Base-by-base conservation (phyloP, 306 rosid genomes). In the Coriaria nepalensis region DNA sequence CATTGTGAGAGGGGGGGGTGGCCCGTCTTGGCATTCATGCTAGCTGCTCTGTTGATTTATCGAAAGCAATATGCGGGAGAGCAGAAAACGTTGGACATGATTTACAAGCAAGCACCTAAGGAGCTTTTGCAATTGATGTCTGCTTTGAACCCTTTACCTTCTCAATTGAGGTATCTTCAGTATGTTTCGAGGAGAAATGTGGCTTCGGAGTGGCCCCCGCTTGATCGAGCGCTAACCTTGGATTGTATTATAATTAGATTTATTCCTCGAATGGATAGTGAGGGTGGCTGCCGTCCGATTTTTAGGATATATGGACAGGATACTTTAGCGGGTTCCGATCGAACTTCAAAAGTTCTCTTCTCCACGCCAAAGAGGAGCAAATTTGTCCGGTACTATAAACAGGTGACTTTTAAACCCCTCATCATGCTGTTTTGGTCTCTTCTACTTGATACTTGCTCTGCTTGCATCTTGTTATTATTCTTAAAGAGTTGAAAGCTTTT, bases 1-100 rank as follows among this genome's bases (percentile, higher is more conserved):
- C 93, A 85, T 54, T 92, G 98, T 44, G 96, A 92, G 49, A 68
- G 87, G 57, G 94, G 93, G 14, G 98, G 96, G 45, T 92, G 96
- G 98, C 86, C 87, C 2, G 82, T 92, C 44, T 73, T 92, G 68
- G 96, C 93, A 6, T 92, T 84, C 77, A 75, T 85, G 96, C 71
- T 92, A 60, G 96, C 94, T 42, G 79, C 96, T 38, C 92, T 92
- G 36, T 68, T 92, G 83, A 78, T 92, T 52, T 85, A 85, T 54
- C 68, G 94, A 64, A 92, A 85, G 77, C 73, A 73, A 63, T 86
- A 65, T 61, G 71, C 73, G 20, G 93, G 87, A 62, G 96, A 85
- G 66, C 94, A 77, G 54, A 92, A 86, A 78, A 92, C 93, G 39
- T 56, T 92, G 60, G 93, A 92, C 73, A 79, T 85, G 93, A 79